A percentile compares a stretch with the other conserved stretches of the same genome.
phyloP scores from a whole-genome alignment of 1,284 basidiomycete species.

The Ganoderma lucidum region DNA sequence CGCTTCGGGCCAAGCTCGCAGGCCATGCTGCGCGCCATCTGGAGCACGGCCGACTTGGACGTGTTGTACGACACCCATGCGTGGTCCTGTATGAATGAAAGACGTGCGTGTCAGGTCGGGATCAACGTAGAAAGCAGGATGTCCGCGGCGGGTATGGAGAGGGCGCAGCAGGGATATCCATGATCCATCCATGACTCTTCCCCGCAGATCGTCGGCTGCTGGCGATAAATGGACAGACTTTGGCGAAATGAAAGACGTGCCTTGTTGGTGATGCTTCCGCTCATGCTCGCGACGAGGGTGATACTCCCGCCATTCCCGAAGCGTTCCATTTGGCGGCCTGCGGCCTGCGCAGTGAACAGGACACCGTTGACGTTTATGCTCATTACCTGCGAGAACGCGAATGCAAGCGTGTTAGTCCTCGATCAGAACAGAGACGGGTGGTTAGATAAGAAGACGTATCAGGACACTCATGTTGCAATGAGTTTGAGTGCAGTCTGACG shows the following conservation, averaged over 20 bases:
- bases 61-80: conserved; percentile 85
- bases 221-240: not conserved
- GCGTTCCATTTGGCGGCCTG: conserved; percentile 77
- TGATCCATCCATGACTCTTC: not conserved
- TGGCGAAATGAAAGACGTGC: conserved; percentile 46
- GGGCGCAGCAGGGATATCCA: conserved; percentile 1
- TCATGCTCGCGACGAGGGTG: conserved; percentile 88
- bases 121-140: not conserved
- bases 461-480: not conserved
- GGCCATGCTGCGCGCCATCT: conserved; percentile 86
- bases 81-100: conserved; percentile 54
- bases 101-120: not conserved
- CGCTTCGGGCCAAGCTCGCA: conserved; percentile 78
- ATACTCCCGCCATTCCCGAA: conserved; percentile 83
- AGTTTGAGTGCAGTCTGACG: not conserved
- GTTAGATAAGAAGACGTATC: not conserved
- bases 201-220: conserved; percentile 7
- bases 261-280: conserved; percentile 84
- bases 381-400: conserved; percentile 56
- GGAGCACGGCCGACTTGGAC: conserved; percentile 83
- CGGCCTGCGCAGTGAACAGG: conserved; percentile 81
- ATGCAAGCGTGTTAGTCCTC: conserved; percentile 8
- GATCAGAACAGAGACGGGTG: not conserved
- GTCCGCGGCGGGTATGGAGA: conserved; percentile 9
- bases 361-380: conserved; percentile 83